Conservation (phyloP, 208 protist genomes). For the Acanthamoeba castellanii region DNA sequence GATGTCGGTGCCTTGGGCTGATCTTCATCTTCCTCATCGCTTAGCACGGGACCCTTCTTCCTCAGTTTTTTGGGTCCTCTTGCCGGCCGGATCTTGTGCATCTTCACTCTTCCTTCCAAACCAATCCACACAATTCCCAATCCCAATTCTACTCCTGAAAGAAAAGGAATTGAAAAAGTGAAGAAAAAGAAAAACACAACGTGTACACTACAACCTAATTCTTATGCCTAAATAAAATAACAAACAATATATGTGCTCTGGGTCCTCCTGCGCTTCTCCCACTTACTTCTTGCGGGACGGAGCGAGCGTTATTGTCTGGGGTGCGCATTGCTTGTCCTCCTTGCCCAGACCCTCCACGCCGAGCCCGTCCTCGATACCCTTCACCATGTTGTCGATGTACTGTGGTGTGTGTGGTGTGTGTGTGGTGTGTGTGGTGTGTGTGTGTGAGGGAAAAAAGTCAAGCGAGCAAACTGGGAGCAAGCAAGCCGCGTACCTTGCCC, state of each 20-base stretch:
- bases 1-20: too few species aligned
- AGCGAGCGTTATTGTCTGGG: neutral
- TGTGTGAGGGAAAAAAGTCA: neutral
- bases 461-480: neutral
- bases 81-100: constrained; percentile 37
- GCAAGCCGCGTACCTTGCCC: neutral
- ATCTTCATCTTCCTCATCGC: constrained; percentile 45
- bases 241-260: too few species aligned
- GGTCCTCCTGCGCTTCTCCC: too few species aligned
- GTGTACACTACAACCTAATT: too few species aligned
- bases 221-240: too few species aligned
- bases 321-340: neutral
- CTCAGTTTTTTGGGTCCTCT: constrained; percentile 19
- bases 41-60: constrained; percentile 51
- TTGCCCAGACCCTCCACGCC: constrained; percentile 72
- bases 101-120: neutral
- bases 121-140: neutral
- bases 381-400: constrained; percentile 75
- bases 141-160: neutral
- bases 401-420: neutral
- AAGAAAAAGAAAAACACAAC: too few species aligned
- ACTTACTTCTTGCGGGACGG: neutral
- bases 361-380: constrained; percentile 60
- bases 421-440: neutral
- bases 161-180: neutral